phyloP scores from a whole-genome alignment of 495 filamentous ascomycete genomes.

The Xylaria cubensis region DNA sequence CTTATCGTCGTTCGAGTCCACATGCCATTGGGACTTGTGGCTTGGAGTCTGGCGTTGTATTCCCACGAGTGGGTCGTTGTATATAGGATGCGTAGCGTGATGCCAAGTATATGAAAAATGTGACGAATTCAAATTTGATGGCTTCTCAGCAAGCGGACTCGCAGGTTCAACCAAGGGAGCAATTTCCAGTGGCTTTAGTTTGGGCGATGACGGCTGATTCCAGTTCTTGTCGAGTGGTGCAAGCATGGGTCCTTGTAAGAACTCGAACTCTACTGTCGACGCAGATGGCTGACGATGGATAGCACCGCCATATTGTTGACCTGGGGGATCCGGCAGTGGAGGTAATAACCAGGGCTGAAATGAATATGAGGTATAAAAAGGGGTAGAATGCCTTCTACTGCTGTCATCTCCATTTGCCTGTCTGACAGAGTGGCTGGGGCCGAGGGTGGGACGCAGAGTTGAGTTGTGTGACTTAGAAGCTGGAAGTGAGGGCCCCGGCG shows the following conservation, averaged over 20 bases:
- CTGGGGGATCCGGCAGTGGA: conserved; percentile 3
- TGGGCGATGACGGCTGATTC: conserved; percentile 32
- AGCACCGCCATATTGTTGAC: not conserved
- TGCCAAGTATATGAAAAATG: conserved; percentile 16
- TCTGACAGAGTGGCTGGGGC: not conserved
- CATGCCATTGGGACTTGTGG: conserved; percentile 19
- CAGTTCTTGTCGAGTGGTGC: conserved; percentile 33
- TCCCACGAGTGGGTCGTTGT: conserved; percentile 36
- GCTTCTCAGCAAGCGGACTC: conserved; percentile 36
- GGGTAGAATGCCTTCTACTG: not conserved
- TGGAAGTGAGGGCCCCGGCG: not conserved
- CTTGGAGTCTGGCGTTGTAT: conserved; percentile 30
- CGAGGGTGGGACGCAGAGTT: conserved; percentile 42
- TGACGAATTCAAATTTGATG: not conserved
- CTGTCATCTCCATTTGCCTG: not conserved
- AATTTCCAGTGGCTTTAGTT: conserved; percentile 24
- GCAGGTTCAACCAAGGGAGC: conserved; percentile 29
- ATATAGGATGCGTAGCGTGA: conserved; percentile 27
- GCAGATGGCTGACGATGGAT: not conserved
- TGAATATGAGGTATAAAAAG: conserved; percentile 2
- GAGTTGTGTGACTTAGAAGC: conserved; percentile 14
- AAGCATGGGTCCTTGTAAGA: conserved; percentile 29
- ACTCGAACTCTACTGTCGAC: not conserved
- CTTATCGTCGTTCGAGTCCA: conserved; percentile 31
- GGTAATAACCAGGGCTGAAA: conserved; percentile 14